Base-by-base conservation (phyloP, 441 rosid genomes). In the Populus hybrid region DNA sequence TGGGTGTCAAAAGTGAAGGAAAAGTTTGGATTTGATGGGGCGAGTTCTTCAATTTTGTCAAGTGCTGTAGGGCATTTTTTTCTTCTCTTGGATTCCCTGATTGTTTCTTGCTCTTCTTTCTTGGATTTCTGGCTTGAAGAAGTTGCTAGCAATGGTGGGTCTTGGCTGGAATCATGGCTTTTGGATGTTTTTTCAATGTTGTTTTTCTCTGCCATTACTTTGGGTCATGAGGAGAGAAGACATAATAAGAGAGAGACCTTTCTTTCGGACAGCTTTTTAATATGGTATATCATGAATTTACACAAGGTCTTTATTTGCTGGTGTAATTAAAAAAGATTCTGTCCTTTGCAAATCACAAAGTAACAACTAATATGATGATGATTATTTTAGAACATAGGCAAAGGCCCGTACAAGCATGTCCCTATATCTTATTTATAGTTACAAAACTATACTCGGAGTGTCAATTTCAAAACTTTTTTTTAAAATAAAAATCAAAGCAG, bases 1-100 rank as follows among this genome's bases (percentile, higher is more conserved):
- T 78, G 77, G 73, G 82, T 81, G 80, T 85, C 83, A 73, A 83
- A 83, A 75, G 82, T 77, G 86, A 86, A 83, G 72, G 86, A 74
- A 50, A 63, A 77, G 76, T 40, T 77, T 4, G 36, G 65, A 18
- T 65, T 72, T 38, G 79, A 24, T 0, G 67, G 31, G 2, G 79
- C 26, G 16, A 64, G 16, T 28, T 77, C 80, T 21, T 53, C 67
- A 59, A 81, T 61, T 38, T 64, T 78, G 26, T 83, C 79, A 0
- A 83, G 83, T 14, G 79, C 50, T 42, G 76, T 56, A 10, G 82
- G 86, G 74, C 85, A 83, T 59, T 59, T 71, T 64, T 73, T 86
- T 59, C 76, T 84, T 71, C 86, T 72, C 79, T 86, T 83, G 64
- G 84, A 21, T 50, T 74, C 78, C 8, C 76, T 45, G 74, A 18